Conservation (phyloP, 202 grass and related monocot genomes). For the Schoenoplectus triqueter region DNA sequence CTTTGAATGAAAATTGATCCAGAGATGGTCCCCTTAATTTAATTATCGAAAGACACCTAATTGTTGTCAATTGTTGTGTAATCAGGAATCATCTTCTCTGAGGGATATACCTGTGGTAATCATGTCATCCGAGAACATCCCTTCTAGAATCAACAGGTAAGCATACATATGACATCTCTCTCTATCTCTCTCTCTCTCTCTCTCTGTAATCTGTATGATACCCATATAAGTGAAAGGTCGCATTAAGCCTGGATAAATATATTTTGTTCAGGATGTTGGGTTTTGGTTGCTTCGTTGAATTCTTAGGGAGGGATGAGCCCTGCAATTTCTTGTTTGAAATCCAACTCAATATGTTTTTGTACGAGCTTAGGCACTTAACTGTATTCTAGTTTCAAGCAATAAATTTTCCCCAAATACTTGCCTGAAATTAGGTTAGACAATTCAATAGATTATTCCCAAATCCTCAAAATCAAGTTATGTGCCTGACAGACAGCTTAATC, state of each 20-base stretch:
- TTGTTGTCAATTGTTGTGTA: conserved; percentile 25
- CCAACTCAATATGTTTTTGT: not conserved
- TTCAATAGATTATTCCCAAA: not conserved
- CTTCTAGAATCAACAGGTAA: conserved; percentile 85
- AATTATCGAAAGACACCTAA: conserved; percentile 29
- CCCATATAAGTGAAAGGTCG: too few species aligned
- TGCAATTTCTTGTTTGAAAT: not conserved
- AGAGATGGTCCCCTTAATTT: not conserved
- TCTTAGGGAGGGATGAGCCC: not conserved
- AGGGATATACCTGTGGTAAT: conserved; percentile 82
- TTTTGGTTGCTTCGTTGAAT: not conserved
- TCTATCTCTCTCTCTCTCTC: too few species aligned
- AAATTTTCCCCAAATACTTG: not conserved
- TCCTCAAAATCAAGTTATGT: not conserved
- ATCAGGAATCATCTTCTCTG: conserved; percentile 75
- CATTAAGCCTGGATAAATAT: not conserved
- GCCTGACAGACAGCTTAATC: not conserved
- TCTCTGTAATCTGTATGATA: not conserved
- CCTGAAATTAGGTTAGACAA: not conserved
- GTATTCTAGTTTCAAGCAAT: not conserved
- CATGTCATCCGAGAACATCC: conserved; percentile 88
- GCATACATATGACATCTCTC: not conserved
- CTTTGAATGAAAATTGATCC: not conserved
- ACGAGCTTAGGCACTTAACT: not conserved
- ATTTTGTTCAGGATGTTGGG: not conserved